Evolutionary conservation across 306 rosid genomes (phyloP).

Genomic region (Dalbergia oliveri): DNA sequence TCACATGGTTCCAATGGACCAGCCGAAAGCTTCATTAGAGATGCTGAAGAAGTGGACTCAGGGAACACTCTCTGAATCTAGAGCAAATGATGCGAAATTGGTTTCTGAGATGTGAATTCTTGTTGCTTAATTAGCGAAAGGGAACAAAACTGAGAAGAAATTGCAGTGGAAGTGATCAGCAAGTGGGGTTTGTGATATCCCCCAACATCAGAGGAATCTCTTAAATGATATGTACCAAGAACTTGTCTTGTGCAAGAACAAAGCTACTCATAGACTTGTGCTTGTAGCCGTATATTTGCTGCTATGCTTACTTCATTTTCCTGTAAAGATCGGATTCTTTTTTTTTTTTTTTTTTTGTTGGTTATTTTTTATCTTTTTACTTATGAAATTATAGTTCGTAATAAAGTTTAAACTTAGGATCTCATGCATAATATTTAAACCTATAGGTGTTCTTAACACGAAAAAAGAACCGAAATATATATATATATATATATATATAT

Average conservation of each 20-base stretch:
- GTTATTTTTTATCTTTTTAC: too few relatives aligned
- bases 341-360: too few relatives aligned
- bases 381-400: too few relatives aligned
- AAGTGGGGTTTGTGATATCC: not conserved
- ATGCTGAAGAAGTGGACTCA: constrained; percentile 91
- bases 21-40: constrained; percentile 91
- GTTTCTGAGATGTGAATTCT: constrained; percentile 70
- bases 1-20: constrained; percentile 99
- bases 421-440: too few relatives aligned
- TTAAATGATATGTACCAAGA: constrained; percentile 18
- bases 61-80: constrained; percentile 66
- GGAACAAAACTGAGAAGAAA: not conserved
- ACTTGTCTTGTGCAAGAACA: not conserved
- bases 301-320: constrained; percentile 37
- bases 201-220: not conserved
- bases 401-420: too few relatives aligned
- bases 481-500: too few relatives aligned
- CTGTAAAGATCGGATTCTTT: not conserved
- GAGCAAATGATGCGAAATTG: constrained; percentile 46
- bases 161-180: constrained; percentile 3
- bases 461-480: too few relatives aligned
- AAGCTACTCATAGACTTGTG: not conserved
- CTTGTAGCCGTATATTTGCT: not conserved
- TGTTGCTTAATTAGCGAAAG: constrained; percentile 5
- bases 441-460: too few relatives aligned